Base-by-base conservation (phyloP, 495 filamentous ascomycete genomes). In the Niebla homalea region DNA sequence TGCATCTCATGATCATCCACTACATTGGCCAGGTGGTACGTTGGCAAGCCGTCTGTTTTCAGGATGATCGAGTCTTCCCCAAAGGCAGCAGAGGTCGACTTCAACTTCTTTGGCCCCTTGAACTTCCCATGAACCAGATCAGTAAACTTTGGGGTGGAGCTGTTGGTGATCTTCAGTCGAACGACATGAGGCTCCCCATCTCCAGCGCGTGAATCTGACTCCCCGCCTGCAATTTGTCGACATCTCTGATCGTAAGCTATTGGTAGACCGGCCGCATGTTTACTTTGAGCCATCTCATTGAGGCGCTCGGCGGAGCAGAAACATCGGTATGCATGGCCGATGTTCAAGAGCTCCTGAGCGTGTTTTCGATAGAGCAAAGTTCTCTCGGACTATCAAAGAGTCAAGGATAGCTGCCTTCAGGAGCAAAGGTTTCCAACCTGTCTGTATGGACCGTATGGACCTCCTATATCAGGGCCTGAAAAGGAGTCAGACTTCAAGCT, bases 11-110 rank as follows among this genome's bases (percentile, higher is more conserved):
- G 86, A 63, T 98, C 92, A 63, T 98, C 92, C 19, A 98, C 82
- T 21, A 98, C 89, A 64, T 96, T 97, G 4, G 92, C 92, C 47
- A 98, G 80, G 63, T 97, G 92, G 60, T 98, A 98, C 8, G 92
- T 97, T 1, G 92, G 92, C 46, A 82, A 79, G 0, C 89, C 89
- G 59, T 98, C 92, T 7, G 79, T 80, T 65, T 97, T 98, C 23
- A 94, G 63, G 40, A 98, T 69, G 54, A 98, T 81, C 8, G 85
- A 88, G 62, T 89, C 85, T 49, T 85, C 83, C 47, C 75, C 84
- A 65, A 39, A 68, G 36, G 12, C 60, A 54, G 46, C 51, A 40
- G 44, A 46, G 16, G 48, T 23, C 29, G 36, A 48, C 23, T 43
- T 25, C 0, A 12, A 32, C 6, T 11, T 32, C 29, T 32, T 32